phyloP scores from a whole-genome alignment of 2,329 filamentous ascomycete species.

The Colletotrichum cordylinicola region DNA sequence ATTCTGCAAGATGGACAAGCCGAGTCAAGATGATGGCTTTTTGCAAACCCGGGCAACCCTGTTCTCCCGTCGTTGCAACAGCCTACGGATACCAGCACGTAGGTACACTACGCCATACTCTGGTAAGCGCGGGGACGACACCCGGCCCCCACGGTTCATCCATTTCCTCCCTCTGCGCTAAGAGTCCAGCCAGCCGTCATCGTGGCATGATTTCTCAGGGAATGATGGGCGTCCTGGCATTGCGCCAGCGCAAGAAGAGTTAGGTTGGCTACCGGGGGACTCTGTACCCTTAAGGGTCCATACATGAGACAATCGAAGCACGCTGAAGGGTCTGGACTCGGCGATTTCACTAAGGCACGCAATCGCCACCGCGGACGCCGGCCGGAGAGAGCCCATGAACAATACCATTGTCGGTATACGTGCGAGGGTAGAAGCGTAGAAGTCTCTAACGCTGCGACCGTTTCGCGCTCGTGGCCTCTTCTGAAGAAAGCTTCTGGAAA shows the following conservation, averaged over 20 bases:
- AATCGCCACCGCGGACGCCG: not conserved
- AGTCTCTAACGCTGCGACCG: not conserved
- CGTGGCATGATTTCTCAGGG: not conserved
- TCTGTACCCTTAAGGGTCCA: constrained; percentile 2
- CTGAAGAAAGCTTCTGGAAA: not conserved
- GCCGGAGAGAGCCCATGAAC: not conserved
- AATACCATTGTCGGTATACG: not conserved
- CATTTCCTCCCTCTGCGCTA: not conserved
- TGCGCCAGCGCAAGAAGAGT: not conserved
- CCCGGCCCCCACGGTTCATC: not conserved
- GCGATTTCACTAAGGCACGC: not conserved
- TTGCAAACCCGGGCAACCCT: not conserved
- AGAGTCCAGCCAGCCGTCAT: not conserved
- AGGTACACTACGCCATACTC: not conserved
- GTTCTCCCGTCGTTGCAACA: not conserved
- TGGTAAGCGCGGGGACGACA: not conserved
- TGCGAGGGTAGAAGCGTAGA: not conserved
- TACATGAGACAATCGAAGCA: not conserved
- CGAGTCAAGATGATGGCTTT: not conserved
- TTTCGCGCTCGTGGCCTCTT: not conserved
- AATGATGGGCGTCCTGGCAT: not conserved
- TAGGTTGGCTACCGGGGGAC: not conserved
- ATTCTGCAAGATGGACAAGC: not conserved
- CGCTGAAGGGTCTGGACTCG: not conserved
- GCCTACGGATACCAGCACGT: not conserved